phyloP scores from a whole-genome alignment of 352 stramenopile genomes.

The Globisporangium apiculatum region DNA sequence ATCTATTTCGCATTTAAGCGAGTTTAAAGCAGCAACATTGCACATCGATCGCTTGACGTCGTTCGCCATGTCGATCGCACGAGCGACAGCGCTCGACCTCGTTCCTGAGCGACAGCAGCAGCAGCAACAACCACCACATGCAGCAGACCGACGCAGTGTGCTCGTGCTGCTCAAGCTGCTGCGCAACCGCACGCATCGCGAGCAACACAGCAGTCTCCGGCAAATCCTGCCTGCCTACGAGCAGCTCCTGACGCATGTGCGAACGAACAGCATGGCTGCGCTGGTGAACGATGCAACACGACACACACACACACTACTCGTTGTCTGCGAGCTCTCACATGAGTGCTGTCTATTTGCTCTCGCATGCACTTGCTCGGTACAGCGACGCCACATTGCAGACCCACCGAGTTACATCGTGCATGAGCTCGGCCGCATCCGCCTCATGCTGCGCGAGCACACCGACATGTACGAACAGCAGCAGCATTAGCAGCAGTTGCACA shows the following conservation, averaged over 20 bases:
- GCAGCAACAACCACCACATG: constrained; percentile 1
- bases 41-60: not conserved
- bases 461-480: constrained; percentile 7
- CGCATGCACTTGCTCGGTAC: not conserved
- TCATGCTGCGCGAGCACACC: constrained; percentile 9
- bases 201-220: constrained; percentile 20
- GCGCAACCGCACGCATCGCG: constrained; percentile 17
- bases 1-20: not conserved
- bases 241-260: constrained; percentile 43
- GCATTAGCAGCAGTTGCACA: too few species aligned
- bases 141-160: constrained; percentile 15
- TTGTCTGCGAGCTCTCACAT: too few species aligned
- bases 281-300: not conserved
- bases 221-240: constrained; percentile 31
- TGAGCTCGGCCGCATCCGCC: constrained; percentile 8
- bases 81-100: not conserved
- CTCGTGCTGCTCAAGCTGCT: constrained; percentile 36
- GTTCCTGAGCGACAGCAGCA: not conserved
- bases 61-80: not conserved
- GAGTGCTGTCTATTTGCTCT: too few species aligned
- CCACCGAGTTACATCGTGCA: not conserved
- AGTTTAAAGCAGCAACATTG: not conserved
- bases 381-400: constrained; percentile 2
- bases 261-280: constrained; percentile 7
- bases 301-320: not conserved